A percentile compares a stretch with the other conserved stretches of the same genome.
Evolutionary conservation across 1,284 basidiomycete genomes (phyloP).

Genomic region (Stereum hirsutum): DNA sequence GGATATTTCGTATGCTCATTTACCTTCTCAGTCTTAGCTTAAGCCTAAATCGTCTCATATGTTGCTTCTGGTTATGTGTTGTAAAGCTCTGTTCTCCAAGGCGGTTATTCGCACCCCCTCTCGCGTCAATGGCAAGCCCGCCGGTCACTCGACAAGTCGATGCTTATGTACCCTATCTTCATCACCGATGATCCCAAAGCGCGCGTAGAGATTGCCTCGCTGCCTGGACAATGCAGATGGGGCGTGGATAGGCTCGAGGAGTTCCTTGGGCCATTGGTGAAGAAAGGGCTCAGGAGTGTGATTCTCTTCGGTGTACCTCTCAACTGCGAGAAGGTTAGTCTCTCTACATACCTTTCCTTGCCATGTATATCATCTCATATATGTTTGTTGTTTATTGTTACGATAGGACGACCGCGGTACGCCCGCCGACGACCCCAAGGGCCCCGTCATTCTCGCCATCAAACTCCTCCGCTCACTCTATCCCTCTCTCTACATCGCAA

Average conservation of each 20-base stretch:
- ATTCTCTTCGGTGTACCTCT: slow-evolving; percentile 97
- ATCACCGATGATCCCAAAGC: slow-evolving; percentile 89
- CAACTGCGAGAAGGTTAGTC: slow-evolving; percentile 16
- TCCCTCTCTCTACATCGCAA: slow-evolving; percentile 81
- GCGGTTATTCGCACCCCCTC: slow-evolving; percentile 87
- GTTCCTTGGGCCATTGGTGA: slow-evolving; percentile 82
- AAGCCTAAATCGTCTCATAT: neutral
- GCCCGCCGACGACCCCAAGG: slow-evolving; percentile 83
- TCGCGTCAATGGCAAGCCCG: slow-evolving; percentile 79
- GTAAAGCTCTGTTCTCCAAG: slow-evolving; percentile 84
- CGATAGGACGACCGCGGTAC: slow-evolving; percentile 74
- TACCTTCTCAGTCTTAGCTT: neutral
- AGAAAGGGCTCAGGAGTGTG: slow-evolving; percentile 86
- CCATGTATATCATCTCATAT: slow-evolving; percentile 1
- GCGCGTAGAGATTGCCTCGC: slow-evolving; percentile 61
- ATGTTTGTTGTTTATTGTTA: slow-evolving; percentile 1
- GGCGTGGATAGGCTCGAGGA: slow-evolving; percentile 87
- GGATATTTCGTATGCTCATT: too few species aligned
- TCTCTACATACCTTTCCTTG: too few species aligned
- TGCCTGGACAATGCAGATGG: slow-evolving; percentile 90
- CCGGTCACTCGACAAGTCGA: slow-evolving; percentile 72
- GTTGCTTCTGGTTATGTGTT: too few species aligned
- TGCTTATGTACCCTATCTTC: slow-evolving; percentile 98
- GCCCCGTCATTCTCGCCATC: slow-evolving; percentile 92
- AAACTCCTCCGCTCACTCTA: slow-evolving; percentile 70